Conservation (phyloP, 768 basidiomycete genomes). For the Austroboletus festivus region DNA sequence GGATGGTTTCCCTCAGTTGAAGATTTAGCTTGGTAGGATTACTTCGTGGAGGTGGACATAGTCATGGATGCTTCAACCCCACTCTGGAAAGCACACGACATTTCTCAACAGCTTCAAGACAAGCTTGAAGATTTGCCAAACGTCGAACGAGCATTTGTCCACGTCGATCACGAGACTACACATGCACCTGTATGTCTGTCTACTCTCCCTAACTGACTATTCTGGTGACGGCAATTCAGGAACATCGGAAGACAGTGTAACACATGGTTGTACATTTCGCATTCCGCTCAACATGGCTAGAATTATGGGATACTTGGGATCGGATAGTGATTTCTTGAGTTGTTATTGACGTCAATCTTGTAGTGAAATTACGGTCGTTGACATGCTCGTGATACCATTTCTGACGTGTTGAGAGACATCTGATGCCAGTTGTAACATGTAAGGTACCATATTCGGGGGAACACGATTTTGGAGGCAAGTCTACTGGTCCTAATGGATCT, state of each 20-base stretch:
- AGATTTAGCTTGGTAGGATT: conserved; percentile 48
- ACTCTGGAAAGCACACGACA: conserved; percentile 83
- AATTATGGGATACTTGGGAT: too few species aligned
- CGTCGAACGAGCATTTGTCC: conserved; percentile 91
- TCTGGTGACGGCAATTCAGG: conserved; percentile 26
- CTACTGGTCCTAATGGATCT: neutral
- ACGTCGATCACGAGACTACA: conserved; percentile 92
- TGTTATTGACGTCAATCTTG: neutral
- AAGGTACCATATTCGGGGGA: too few species aligned
- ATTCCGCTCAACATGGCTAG: too few species aligned
- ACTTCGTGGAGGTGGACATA: conserved; percentile 93
- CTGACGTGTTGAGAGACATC: too few species aligned
- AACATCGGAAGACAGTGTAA: conserved; percentile 40
- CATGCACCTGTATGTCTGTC: conserved; percentile 54
- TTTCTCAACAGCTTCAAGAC: conserved; percentile 82
- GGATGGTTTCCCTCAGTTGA: neutral
- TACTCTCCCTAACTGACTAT: neutral
- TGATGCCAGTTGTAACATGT: too few species aligned
- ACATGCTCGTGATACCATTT: neutral
- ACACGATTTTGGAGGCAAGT: too few species aligned
- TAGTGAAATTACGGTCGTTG: conserved; percentile 2
- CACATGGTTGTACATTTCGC: neutral
- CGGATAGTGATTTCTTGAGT: neutral
- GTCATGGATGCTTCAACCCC: conserved; percentile 90
- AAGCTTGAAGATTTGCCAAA: conserved; percentile 87